These are phyloP conservation scores for Cronartium ribicola DNA, from an alignment of 1,284 basidiomycete species.

Conservation along the genomic window DNA sequence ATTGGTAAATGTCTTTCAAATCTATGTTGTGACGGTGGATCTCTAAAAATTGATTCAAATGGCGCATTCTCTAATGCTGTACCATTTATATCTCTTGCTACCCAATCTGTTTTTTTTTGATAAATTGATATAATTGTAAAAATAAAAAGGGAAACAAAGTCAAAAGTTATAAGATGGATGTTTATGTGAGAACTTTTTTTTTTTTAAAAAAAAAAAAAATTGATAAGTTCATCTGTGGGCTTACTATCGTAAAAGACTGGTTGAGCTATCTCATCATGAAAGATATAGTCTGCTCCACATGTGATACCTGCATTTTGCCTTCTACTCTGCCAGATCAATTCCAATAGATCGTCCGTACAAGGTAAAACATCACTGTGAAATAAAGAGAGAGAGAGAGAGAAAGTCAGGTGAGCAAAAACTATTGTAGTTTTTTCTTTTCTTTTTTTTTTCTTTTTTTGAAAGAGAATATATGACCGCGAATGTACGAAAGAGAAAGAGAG, in stretches of 20 bases:
- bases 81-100: slow-evolving; percentile 91
- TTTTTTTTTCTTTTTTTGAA: background rate
- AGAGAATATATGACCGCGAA: background rate
- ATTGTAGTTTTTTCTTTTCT: background rate
- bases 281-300: slow-evolving; percentile 95
- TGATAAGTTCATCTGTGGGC: slow-evolving; percentile 31
- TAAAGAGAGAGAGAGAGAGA: slow-evolving; percentile 9
- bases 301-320: slow-evolving; percentile 91
- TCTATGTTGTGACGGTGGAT: slow-evolving; percentile 65
- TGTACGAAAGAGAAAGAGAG: background rate
- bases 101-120: slow-evolving; percentile 61
- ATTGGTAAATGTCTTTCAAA: slow-evolving; percentile 86
- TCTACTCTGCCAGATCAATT: slow-evolving; percentile 88
- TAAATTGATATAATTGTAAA: background rate
- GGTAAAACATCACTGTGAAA: slow-evolving; percentile 76
- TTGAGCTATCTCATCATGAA: slow-evolving; percentile 80
- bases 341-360: slow-evolving; percentile 88
- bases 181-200: background rate
- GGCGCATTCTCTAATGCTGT: slow-evolving; percentile 93
- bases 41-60: slow-evolving; percentile 85
- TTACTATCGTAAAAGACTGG: slow-evolving; percentile 32
- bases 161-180: background rate
- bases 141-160: background rate
- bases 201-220: background rate
- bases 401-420: background rate